Conservation (phyloP, 768 basidiomycete species). For the Hortiboletus campestris region DNA sequence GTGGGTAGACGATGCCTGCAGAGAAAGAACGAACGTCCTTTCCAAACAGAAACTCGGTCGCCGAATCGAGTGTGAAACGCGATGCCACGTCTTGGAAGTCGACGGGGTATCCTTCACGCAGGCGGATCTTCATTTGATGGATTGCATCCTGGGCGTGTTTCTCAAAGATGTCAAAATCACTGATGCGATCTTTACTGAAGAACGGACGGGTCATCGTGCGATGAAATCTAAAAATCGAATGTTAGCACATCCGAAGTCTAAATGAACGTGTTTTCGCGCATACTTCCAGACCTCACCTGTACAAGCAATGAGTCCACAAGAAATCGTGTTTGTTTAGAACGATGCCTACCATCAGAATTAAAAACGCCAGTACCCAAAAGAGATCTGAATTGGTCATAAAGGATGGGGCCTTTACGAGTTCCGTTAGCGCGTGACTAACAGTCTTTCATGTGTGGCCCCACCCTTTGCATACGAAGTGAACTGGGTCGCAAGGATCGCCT, state of each 20-base stretch:
- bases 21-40: conserved; percentile 35
- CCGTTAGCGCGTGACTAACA: neutral
- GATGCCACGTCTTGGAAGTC: conserved; percentile 44
- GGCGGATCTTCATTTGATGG: conserved; percentile 31
- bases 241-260: neutral
- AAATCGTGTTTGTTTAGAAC: neutral
- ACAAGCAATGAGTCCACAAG: neutral
- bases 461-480: conserved; percentile 39
- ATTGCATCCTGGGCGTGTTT: conserved; percentile 34
- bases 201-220: conserved; percentile 43
- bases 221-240: conserved; percentile 33
- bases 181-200: conserved; percentile 39
- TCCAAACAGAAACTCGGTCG: conserved; percentile 57
- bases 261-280: neutral
- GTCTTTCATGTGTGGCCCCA: neutral
- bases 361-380: conserved; percentile 40
- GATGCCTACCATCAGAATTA: conserved; percentile 37
- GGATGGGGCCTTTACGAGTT: conserved; percentile 19
- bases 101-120: conserved; percentile 37
- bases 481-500: conserved; percentile 39
- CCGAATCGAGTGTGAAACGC: conserved; percentile 56
- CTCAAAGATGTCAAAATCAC: conserved; percentile 42
- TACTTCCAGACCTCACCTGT: conserved; percentile 41
- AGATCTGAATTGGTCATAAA: conserved; percentile 26
- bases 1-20: conserved; percentile 38